Percentiles rank a stretch among this genome's conserved stretches.
Conservation (phyloP, 495 filamentous ascomycete genomes). For the Letharia lupina region DNA sequence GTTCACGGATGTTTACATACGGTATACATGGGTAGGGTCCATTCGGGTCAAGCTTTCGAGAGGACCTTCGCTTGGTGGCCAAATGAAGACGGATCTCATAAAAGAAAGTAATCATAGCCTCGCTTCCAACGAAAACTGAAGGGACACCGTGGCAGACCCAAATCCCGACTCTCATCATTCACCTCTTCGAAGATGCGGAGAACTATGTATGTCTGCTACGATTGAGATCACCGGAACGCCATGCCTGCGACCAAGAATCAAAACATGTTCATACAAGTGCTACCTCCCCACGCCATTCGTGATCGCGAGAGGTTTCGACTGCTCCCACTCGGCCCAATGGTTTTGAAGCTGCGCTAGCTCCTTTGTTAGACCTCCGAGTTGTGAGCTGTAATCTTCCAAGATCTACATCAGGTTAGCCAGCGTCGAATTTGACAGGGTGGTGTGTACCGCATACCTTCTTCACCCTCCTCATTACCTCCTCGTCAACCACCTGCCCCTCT, state of each 20-base stretch:
- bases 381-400: slow-evolving; percentile 79
- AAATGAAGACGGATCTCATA: not conserved
- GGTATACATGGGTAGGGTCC: not conserved
- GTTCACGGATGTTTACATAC: not conserved
- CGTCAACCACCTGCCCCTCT: slow-evolving; percentile 54
- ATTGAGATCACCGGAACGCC: not conserved
- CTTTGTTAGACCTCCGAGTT: slow-evolving; percentile 75
- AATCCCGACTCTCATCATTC: not conserved
- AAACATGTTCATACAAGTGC: not conserved
- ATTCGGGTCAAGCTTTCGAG: not conserved
- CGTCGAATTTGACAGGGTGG: not conserved
- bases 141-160: not conserved
- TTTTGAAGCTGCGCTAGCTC: slow-evolving; percentile 69
- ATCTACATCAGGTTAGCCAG: slow-evolving; percentile 46
- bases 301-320: slow-evolving; percentile 8
- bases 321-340: slow-evolving; percentile 65
- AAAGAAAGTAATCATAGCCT: not conserved
- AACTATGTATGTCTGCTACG: not conserved
- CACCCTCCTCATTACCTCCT: slow-evolving; percentile 68
- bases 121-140: not conserved
- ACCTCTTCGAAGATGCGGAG: not conserved
- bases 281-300: slow-evolving; percentile 3
- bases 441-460: slow-evolving; percentile 61
- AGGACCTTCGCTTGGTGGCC: not conserved
- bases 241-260: slow-evolving; percentile 5